Evolutionary conservation across 2,329 filamentous ascomycete species (phyloP).

Genomic region (Amphichorda felina): DNA sequence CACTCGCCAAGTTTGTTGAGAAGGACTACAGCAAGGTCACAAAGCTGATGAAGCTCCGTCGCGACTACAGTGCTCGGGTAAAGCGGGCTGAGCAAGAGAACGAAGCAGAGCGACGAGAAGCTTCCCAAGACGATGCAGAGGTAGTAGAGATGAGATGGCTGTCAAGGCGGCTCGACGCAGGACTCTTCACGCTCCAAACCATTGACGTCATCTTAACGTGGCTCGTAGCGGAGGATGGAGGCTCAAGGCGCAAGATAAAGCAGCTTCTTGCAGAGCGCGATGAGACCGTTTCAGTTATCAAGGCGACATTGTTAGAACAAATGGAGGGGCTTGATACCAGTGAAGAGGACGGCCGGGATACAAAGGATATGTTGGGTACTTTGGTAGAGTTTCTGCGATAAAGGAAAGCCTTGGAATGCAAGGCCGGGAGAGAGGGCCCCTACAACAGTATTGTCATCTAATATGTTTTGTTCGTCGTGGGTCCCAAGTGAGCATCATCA

Average conservation of each 20-base stretch:
- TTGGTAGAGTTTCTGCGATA: slow-evolving; percentile 36
- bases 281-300: slow-evolving; percentile 52
- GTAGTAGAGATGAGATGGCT: slow-evolving; percentile 62
- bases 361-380: slow-evolving; percentile 41
- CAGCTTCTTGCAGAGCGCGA: slow-evolving; percentile 55
- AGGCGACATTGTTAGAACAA: slow-evolving; percentile 53
- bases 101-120: slow-evolving; percentile 7
- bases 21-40: slow-evolving; percentile 80
- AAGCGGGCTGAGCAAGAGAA: slow-evolving; percentile 44
- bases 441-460: too few species aligned
- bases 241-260: slow-evolving; percentile 54
- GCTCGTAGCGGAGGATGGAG: slow-evolving; percentile 80
- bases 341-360: slow-evolving; percentile 47
- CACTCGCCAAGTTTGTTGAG: slow-evolving; percentile 89
- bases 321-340: slow-evolving; percentile 39
- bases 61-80: slow-evolving; percentile 54
- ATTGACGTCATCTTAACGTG: slow-evolving; percentile 81
- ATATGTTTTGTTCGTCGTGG: neutral
- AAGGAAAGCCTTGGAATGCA: too few species aligned
- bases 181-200: slow-evolving; percentile 71
- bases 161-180: slow-evolving; percentile 66
- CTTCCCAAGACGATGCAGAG: slow-evolving; percentile 16
- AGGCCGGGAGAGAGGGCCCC: too few species aligned
- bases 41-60: slow-evolving; percentile 59
- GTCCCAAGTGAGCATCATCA: neutral